A percentile compares a stretch with the other conserved stretches of the same genome.
phyloP scores from a whole-genome alignment of 169 alveolate species.

The Plasmodium chabaudi region DNA sequence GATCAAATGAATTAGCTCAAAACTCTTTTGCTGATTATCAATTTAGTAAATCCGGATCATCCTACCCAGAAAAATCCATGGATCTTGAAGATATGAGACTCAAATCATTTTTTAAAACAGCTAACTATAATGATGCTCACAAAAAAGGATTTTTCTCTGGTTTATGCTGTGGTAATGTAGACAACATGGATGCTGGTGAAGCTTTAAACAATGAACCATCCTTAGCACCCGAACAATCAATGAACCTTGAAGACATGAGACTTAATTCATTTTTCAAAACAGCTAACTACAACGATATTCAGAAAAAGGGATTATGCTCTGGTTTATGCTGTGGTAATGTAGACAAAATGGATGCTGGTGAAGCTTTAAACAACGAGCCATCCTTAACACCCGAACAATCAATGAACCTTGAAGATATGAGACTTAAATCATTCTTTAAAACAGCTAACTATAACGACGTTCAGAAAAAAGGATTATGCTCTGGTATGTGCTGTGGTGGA shows the following conservation, averaged over 20 bases:
- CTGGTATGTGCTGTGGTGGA: too few species aligned
- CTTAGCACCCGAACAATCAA: slow-evolving; percentile 6
- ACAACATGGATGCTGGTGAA: too few species aligned
- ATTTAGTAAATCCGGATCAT: slow-evolving; percentile 9
- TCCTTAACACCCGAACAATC: slow-evolving; percentile 22
- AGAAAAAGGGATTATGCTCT: neutral
- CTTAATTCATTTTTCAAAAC: slow-evolving; percentile 6
- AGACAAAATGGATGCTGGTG: too few species aligned
- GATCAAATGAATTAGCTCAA: slow-evolving; percentile 29
- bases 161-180: too few species aligned
- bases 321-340: too few species aligned
- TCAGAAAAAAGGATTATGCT: too few species aligned
- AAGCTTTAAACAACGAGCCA: too few species aligned
- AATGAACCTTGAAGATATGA: slow-evolving; percentile 12
- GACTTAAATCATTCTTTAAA: slow-evolving; percentile 4
- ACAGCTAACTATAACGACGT: too few species aligned
- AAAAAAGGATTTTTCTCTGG: neutral
- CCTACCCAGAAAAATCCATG: slow-evolving; percentile 10
- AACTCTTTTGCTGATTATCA: slow-evolving; percentile 29
- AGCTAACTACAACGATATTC: neutral
- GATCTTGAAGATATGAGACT: slow-evolving; percentile 18
- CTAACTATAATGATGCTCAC: slow-evolving; percentile 1
- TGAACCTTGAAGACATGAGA: slow-evolving; percentile 14
- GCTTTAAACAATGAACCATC: neutral
- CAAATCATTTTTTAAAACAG: slow-evolving; percentile 3